phyloP scores from a whole-genome alignment of 768 basidiomycete species.

The Phaeolepiota aurea region DNA sequence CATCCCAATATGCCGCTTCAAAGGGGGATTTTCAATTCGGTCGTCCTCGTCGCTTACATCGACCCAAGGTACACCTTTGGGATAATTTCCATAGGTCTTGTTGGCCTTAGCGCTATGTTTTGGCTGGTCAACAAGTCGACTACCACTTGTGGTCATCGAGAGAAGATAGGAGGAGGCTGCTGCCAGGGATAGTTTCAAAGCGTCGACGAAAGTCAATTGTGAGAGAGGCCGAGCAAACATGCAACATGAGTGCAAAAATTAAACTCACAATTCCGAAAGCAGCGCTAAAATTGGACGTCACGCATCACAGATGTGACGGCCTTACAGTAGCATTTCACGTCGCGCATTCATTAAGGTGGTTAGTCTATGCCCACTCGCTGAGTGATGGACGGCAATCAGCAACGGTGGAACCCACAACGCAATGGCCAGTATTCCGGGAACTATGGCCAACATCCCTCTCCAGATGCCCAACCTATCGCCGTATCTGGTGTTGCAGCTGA shows the following conservation, averaged over 20 bases:
- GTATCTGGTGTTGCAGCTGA: slow-evolving; percentile 23
- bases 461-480: slow-evolving; percentile 10
- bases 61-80: slow-evolving; percentile 19
- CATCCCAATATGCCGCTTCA: slow-evolving; percentile 20
- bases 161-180: no score
- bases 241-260: no score
- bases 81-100: neutral
- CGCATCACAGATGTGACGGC: neutral
- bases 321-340: slow-evolving; percentile 3
- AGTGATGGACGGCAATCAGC: slow-evolving; percentile 25
- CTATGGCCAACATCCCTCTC: slow-evolving; percentile 10
- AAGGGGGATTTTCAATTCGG: slow-evolving; percentile 15
- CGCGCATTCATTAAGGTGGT: slow-evolving; percentile 3
- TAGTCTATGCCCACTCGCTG: neutral
- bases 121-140: neutral
- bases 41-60: slow-evolving; percentile 33
- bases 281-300: no score
- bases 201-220: no score
- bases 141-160: neutral
- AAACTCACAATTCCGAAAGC: no score
- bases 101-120: neutral
- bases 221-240: no score
- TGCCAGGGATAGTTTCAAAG: no score
- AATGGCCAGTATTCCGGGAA: slow-evolving; percentile 10
- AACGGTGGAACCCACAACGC: slow-evolving; percentile 19